Evolutionary conservation across 2,329 filamentous ascomycete species (phyloP), one percentile per base, ranked within the genome.

Genomic region (Byssochlamys sp.): DNA sequence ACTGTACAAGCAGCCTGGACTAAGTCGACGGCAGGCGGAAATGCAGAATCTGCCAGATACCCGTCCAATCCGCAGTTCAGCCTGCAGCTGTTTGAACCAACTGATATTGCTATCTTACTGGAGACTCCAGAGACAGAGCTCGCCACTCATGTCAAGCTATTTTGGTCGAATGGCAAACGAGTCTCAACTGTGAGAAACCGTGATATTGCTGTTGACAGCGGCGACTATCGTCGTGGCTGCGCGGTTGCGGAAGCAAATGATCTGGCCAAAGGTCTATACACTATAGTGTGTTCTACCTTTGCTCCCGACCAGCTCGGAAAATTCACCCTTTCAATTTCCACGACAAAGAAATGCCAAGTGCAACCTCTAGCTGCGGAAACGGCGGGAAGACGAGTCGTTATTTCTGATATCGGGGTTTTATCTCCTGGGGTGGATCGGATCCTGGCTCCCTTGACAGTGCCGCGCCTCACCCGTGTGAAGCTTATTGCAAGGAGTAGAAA

Each of bases 241-340:
- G 88, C 89, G 3, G 78, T 91, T 31, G 85, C 87, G 2, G 83
- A 89, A 60, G 75, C 82, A 5, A 63, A 71, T 66, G 67, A 76
- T 24, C 75, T 96, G 19, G 84, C 85, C 45, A 76, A 83, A 0
- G 92, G 92, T 0, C 80, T 80, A 0, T 99, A 97, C 71, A 96
- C 90, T 0, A 80, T 96, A 57, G 87, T 96, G 5, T 92, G 88
- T 69, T 96, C 90, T 2, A 95, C 92, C 0, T 97, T 95, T 70
- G 90, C 95, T 61, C 81, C 87, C 0, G 87, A 87, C 7, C 89
- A 95, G 67, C 77, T 84, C 0, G 89, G 88, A 2, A 79, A 80
- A 53, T 97, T 95, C 67, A 83, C 80, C 0, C 78, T 99, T 7
- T 83, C 85, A 57, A 80, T 96, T n/a, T 85, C 86, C 52, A 86